Evolutionary conservation across 345 rosid species (phyloP).

Genomic region (Brassica incana): DNA sequence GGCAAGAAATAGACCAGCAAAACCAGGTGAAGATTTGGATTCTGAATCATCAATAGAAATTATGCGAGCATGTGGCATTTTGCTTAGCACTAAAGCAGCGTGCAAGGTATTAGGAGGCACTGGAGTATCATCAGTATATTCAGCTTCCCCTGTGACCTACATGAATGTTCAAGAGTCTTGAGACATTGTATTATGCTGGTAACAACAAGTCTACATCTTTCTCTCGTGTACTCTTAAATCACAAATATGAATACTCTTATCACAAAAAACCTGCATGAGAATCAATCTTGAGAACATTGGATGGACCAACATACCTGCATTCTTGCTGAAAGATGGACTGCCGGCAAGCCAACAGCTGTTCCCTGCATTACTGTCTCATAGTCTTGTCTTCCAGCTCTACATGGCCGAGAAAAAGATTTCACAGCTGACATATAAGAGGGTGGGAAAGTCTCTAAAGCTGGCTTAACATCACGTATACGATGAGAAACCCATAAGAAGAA

Average conservation of each 20-base stretch:
- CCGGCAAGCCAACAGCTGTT: conserved; percentile 78
- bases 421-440: conserved; percentile 34
- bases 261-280: not conserved
- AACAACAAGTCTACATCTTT: not conserved
- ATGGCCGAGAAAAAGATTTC: conserved; percentile 56
- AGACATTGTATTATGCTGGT: not conserved
- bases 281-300: not conserved
- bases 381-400: conserved; percentile 69
- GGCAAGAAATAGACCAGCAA: conserved; percentile 74
- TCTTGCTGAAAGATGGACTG: conserved; percentile 78
- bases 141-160: conserved; percentile 67
- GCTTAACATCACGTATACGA: conserved; percentile 13
- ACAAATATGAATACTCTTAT: not conserved
- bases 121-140: conserved; percentile 80
- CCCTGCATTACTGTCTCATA: conserved; percentile 73
- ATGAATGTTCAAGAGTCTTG: not conserved
- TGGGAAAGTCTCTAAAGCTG: not conserved
- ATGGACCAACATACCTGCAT: conserved; percentile 1
- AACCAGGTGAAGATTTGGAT: conserved; percentile 75
- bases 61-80: conserved; percentile 82
- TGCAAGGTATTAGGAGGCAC: conserved; percentile 79
- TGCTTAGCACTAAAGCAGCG: conserved; percentile 85
- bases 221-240: not conserved
- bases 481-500: conserved; percentile 85
- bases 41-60: conserved; percentile 65